phyloP scores from a whole-genome alignment of 2,329 filamentous ascomycete species.

The Diaporthe velutina region DNA sequence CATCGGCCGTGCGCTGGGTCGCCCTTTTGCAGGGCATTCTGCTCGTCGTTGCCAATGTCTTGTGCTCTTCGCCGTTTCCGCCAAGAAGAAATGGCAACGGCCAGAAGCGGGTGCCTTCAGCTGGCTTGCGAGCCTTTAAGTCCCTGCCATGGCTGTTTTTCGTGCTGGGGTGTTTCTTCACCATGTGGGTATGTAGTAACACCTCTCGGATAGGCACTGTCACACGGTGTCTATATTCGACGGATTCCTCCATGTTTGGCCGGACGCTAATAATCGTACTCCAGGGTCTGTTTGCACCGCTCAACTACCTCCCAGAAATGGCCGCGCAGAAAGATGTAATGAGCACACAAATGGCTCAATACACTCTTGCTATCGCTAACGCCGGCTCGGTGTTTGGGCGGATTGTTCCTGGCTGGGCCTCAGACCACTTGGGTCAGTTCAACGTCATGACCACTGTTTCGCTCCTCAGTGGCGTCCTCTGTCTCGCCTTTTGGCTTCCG shows the following conservation, averaged over 20 bases:
- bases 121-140: background rate
- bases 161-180: background rate
- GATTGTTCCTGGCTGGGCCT: conserved; percentile 5
- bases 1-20: conserved; percentile 13
- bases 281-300: background rate
- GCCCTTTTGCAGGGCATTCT: background rate
- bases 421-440: background rate
- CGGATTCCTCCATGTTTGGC: no score
- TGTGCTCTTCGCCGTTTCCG: background rate
- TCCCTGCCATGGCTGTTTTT: conserved; percentile 8
- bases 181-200: background rate
- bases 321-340: background rate
- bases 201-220: background rate
- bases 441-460: conserved; percentile 11
- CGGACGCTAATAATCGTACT: background rate
- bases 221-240: background rate
- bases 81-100: background rate
- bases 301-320: conserved; percentile 5
- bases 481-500: background rate
- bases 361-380: conserved; percentile 9
- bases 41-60: background rate
- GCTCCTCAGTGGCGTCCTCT: conserved; percentile 1
- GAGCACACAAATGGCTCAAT: conserved; percentile 11
- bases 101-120: background rate
- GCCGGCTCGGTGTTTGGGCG: background rate